Conservation (phyloP, 2,329 filamentous ascomycete genomes). For the Thielaviopsis musarum region DNA sequence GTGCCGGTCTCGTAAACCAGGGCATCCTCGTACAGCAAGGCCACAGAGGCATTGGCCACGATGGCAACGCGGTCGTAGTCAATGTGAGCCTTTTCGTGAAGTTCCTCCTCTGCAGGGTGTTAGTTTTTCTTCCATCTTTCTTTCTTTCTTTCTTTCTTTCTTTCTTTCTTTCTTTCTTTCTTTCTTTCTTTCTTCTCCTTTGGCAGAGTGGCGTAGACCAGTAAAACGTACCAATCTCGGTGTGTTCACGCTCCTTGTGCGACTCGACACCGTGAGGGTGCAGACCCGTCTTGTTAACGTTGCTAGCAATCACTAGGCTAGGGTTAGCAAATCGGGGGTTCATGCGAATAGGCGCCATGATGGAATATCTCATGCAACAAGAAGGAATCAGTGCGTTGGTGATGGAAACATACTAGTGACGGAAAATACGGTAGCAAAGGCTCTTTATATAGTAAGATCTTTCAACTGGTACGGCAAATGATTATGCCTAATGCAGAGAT, state of each 20-base stretch:
- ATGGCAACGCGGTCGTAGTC: conserved; percentile 98
- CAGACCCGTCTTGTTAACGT: conserved; percentile 80
- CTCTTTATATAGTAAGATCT: neutral
- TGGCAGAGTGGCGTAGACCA: too few relatives aligned
- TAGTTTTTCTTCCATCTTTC: conserved; percentile 12
- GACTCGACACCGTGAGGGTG: conserved; percentile 87
- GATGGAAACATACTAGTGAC: neutral
- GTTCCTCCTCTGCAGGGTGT: conserved; percentile 54
- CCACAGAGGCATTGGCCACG: conserved; percentile 87
- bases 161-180: too few relatives aligned
- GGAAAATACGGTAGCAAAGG: neutral
- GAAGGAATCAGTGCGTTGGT: neutral
- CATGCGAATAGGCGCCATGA: neutral
- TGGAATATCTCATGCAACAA: neutral
- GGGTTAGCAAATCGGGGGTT: conserved; percentile 7
- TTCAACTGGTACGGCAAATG: neutral
- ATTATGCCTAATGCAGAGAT: neutral
- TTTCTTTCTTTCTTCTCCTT: too few relatives aligned
- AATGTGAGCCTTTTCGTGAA: conserved; percentile 95
- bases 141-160: too few relatives aligned
- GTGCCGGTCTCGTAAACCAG: conserved; percentile 90
- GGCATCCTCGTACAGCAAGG: conserved; percentile 96
- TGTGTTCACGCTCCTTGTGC: conserved; percentile 54
- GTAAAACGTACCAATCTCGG: conserved; percentile 54
- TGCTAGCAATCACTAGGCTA: conserved; percentile 33